Evolutionary conservation across 169 alveolate genomes (phyloP).

Genomic region (Cryptosporidium parvum): DNA sequence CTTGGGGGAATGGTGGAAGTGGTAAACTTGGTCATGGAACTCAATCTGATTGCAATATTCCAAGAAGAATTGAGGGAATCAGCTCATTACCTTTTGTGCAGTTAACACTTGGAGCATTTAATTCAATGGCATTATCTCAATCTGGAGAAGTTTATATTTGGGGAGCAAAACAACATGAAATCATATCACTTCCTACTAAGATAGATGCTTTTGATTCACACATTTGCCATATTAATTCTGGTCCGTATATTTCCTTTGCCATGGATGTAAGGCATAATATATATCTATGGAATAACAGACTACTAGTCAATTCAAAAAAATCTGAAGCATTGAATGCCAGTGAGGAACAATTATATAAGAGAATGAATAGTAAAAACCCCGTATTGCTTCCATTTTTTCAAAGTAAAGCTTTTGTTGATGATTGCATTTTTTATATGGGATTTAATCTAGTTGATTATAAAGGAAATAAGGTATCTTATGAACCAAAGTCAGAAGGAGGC

Average conservation of each 20-base stretch:
- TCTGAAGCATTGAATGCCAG: background rate
- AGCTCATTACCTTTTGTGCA: conserved; percentile 56
- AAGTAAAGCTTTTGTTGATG: conserved; percentile 56
- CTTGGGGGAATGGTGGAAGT: conserved; percentile 89
- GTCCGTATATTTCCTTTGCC: conserved; percentile 61
- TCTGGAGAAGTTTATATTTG: conserved; percentile 67
- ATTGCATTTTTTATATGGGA: conserved; percentile 38
- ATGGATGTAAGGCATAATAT: conserved; percentile 42
- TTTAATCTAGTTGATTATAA: conserved; percentile 35
- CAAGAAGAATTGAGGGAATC: conserved; percentile 49
- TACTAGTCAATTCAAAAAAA: conserved; percentile 21
- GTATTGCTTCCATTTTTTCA: conserved; percentile 43
- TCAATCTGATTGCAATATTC: conserved; percentile 28
- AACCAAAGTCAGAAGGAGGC: conserved; percentile 12
- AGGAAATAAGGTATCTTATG: conserved; percentile 18
- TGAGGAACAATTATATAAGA: conserved; percentile 32
- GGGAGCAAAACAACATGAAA: conserved; percentile 58
- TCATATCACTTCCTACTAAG: conserved; percentile 28
- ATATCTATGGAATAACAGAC: conserved; percentile 43
- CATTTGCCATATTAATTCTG: conserved; percentile 41
- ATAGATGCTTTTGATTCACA: conserved; percentile 32
- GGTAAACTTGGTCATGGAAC: conserved; percentile 86
- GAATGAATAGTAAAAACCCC: conserved; percentile 39
- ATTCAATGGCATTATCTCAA: conserved; percentile 41
- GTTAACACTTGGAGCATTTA: conserved; percentile 52